phyloP scores from a whole-genome alignment of 2,329 filamentous ascomycete genomes.

The Aspergillus novofumigatus region DNA sequence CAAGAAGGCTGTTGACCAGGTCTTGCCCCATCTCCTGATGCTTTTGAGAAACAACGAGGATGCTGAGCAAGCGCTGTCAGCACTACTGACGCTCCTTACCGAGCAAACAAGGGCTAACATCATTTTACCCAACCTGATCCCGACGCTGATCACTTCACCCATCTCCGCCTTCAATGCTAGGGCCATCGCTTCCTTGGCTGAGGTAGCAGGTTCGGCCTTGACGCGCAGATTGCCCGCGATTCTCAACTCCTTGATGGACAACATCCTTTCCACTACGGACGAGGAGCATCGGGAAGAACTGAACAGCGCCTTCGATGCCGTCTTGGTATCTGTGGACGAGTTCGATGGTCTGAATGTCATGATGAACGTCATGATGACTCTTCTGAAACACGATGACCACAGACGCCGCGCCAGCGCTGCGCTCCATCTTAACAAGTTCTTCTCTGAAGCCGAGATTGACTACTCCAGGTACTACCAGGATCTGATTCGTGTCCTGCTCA shows the following conservation, averaged over 20 bases:
- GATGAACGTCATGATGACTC: conserved; percentile 85
- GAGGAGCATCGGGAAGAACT: conserved; percentile 71
- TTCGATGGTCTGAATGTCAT: conserved; percentile 91
- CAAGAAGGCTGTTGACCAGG: conserved; percentile 92
- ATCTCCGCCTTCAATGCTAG: conserved; percentile 94
- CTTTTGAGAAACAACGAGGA: conserved; percentile 81
- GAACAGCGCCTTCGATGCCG: conserved; percentile 76
- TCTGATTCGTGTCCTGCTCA: conserved; percentile 81
- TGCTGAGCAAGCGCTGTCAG: conserved; percentile 87
- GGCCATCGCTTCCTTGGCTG: conserved; percentile 85
- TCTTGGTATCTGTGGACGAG: conserved; percentile 89
- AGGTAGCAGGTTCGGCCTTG: conserved; percentile 87
- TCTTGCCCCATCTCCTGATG: conserved; percentile 85
- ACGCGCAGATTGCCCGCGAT: conserved; percentile 84
- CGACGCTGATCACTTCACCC: conserved; percentile 82
- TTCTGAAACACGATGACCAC: conserved; percentile 92
- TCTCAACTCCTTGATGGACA: conserved; percentile 91
- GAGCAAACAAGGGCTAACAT: conserved; percentile 92
- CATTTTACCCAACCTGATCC: conserved; percentile 92
- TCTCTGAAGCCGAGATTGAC: conserved; percentile 72
- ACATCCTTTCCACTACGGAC: conserved; percentile 70
- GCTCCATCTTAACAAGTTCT: conserved; percentile 80
- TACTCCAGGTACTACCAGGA: conserved; percentile 96
- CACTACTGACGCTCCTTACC: conserved; percentile 87
- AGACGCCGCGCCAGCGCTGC: conserved; percentile 73